Evolutionary conservation across 2,329 filamentous ascomycete genomes (phyloP), one percentile per base, ranked within the genome.

Genomic region (Corinectria fuckeliana): DNA sequence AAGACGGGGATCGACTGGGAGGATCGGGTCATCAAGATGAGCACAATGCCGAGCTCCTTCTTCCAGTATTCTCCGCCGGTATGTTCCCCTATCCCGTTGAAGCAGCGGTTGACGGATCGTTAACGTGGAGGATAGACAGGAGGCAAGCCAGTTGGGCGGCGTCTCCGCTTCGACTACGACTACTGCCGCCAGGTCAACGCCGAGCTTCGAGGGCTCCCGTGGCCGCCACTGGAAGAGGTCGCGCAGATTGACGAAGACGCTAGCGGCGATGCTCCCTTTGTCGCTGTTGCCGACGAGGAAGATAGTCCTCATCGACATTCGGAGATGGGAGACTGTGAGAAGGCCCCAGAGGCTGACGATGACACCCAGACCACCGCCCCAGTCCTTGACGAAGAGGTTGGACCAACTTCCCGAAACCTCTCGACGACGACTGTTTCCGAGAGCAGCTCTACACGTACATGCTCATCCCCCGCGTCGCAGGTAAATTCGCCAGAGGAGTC

Each of bases 1-100:
- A 85, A 86, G 71, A 87, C 87, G 0, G 84, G 84, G 0, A 76
- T 86, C 9, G 70, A 77, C 2, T 91, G 88, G 89, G 78, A 83
- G n/a, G 75, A 87, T 41, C 78, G 86, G 13, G 71, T 85, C 1
- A 53, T 74, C 5, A 69, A 70, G 47, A 69, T 73, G 28, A 71
- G 71, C 5, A 76, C 72, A 1, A 75, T 61, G 51, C 70, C 73
- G 3, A 55, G 56, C 9, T 67, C 63, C 0, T 69, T 65, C 20
- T 84, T 83, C 59, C 75, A 76, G 44, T 85, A 85, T 55, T 42
- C 69, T n/a, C 78, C 80, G 8, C 82, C 82, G 38, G 82, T 83
- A 70, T 71, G 80, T 69, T 2, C 26, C n/a, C n/a, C n/a, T n/a
- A n/a, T 44, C 9, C 8, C 6, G 48, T 5, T 34, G n/a, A 28